Conservation (phyloP, 371 early-diverging fungal genomes). For the Mucor lusitanicus region DNA sequence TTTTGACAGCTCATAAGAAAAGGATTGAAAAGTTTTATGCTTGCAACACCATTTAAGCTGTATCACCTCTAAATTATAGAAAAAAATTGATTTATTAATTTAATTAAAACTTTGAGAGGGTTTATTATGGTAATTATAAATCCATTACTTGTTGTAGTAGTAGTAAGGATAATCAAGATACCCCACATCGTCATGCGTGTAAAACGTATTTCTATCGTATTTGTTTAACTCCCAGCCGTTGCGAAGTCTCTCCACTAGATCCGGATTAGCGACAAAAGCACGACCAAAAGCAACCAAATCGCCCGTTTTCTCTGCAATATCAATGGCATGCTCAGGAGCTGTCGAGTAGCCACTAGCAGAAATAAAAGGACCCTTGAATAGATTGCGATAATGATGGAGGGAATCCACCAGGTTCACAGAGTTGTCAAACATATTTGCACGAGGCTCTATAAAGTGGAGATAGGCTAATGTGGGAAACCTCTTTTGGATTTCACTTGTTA, state of each 20-base stretch:
- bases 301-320: slow-evolving; percentile 23
- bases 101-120: background rate
- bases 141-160: no score
- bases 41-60: no score
- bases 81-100: background rate
- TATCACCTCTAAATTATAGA: no score
- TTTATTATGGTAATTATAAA: no score
- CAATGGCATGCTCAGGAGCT: slow-evolving; percentile 15
- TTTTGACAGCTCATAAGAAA: no score
- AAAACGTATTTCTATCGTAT: slow-evolving; percentile 26
- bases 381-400: slow-evolving; percentile 28
- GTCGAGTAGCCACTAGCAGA: slow-evolving; percentile 22
- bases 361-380: slow-evolving; percentile 37
- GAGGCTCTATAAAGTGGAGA: slow-evolving; percentile 31
- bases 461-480: slow-evolving; percentile 28
- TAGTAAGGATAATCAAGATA: slow-evolving; percentile 30
- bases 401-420: background rate
- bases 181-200: slow-evolving; percentile 11
- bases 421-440: slow-evolving; percentile 13
- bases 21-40: no score
- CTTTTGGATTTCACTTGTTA: slow-evolving; percentile 18
- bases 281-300: slow-evolving; percentile 39
- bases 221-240: slow-evolving; percentile 9
- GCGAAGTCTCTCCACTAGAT: slow-evolving; percentile 27
- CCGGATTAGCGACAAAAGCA: slow-evolving; percentile 41